Evolutionary conservation across 306 rosid species (phyloP).

Genomic region (Luffa acutangula): DNA sequence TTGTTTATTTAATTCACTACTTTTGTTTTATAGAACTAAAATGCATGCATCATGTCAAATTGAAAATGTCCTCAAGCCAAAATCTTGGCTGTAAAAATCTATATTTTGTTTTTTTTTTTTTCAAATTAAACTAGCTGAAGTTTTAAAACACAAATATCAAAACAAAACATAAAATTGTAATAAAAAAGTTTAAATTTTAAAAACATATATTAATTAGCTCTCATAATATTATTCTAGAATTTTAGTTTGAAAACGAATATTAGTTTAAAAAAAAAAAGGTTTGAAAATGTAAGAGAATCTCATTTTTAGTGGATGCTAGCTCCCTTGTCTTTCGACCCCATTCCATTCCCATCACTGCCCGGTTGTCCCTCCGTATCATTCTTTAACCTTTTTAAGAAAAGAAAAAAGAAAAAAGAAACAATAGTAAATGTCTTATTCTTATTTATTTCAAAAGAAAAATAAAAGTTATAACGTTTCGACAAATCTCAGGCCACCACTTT

Average conservation of each 20-base stretch:
- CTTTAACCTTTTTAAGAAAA: not conserved
- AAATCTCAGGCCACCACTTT: not conserved
- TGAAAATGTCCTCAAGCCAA: too few relatives aligned
- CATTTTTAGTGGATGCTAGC: not conserved
- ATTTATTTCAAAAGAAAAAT: not conserved
- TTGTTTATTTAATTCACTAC: too few relatives aligned
- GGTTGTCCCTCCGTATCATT: not conserved
- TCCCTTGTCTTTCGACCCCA: not conserved
- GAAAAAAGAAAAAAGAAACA: not conserved
- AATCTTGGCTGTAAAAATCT: too few relatives aligned
- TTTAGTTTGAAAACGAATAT: not conserved
- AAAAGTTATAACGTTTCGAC: not conserved
- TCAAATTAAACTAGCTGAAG: too few relatives aligned
- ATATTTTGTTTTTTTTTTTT: too few relatives aligned
- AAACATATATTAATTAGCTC: too few relatives aligned
- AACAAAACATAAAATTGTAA: too few relatives aligned
- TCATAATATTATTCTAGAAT: not conserved
- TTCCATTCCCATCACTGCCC: not conserved
- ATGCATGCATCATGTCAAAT: too few relatives aligned
- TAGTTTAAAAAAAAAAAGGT: too few relatives aligned
- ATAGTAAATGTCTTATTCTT: not conserved
- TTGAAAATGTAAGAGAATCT: not conserved
- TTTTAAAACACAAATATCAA: too few relatives aligned
- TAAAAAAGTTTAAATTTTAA: too few relatives aligned
- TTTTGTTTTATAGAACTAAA: too few relatives aligned